Conservation (phyloP, 441 rosid species). For the California macrophylla region DNA sequence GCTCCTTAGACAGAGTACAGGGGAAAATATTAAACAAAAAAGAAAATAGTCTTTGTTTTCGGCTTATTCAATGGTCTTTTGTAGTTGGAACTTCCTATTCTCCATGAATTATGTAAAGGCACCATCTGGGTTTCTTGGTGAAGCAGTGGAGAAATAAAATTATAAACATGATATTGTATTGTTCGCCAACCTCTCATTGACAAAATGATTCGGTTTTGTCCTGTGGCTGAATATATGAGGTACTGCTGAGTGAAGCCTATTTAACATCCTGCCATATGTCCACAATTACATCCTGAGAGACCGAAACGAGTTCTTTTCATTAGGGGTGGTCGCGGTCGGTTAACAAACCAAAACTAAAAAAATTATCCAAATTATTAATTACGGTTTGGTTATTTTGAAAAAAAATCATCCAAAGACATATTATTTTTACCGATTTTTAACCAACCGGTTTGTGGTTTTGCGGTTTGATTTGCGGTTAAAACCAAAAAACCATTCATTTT, state of each 20-base stretch:
- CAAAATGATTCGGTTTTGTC: background rate
- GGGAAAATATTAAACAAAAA: slow-evolving; percentile 3
- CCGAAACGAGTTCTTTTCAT: background rate
- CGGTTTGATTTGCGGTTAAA: no score
- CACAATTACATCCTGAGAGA: background rate
- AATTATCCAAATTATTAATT: no score
- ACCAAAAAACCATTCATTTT: no score
- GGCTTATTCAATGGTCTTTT: slow-evolving; percentile 3
- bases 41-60: background rate
- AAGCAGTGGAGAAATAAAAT: background rate
- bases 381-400: no score
- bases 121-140: background rate
- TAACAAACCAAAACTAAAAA: no score
- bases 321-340: no score
- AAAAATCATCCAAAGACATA: no score
- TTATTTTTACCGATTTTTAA: no score
- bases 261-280: slow-evolving; percentile 3
- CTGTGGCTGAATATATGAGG: slow-evolving; percentile 1
- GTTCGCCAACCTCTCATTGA: background rate
- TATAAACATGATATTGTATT: background rate
- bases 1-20: background rate
- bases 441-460: no score
- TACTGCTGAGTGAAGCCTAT: background rate
- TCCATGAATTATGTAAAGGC: background rate
- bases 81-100: slow-evolving; percentile 5